Evolutionary conservation across 345 rosid species (phyloP), one percentile per base, ranked within the genome.

Genomic region (Salix udensis): DNA sequence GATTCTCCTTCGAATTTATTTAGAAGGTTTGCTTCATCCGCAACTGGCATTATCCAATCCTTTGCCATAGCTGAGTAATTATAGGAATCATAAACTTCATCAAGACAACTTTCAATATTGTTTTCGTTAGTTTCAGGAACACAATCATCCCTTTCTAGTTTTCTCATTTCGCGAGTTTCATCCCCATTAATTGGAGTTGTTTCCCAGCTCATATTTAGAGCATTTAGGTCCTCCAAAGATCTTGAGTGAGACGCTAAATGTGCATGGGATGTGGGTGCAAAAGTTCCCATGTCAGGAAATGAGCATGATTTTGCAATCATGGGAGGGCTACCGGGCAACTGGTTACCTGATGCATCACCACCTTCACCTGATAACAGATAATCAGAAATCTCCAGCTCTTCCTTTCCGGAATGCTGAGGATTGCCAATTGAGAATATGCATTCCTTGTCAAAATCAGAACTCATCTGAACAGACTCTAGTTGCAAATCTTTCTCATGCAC

Each of bases 1-100:
- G 84, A 72, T 74, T 90, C 92, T 78, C 84, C 91, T 73, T 84
- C 84, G 76, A 77, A 73, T 67, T 75, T 78, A 76, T 76, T 86
- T 70, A 60, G 71, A 26, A 73, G 40, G 79, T 65, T 86, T 52
- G 75, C 68, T 82, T 88, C 93, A 75, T 92, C 91, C 16, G 73
- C 71, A 76, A 79, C 83, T 61, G 98, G 97, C 53, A 94, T 67
- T 53, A 90, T 82, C 94, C 97, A 89, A 60, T 91, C 98, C 78
- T 88, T 87, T 34, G 92, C 91, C 39, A 76, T 50, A 74, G 89
- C 86, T 70, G 88, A 82, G 84, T 89, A 91, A 65, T 79, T 85
- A 82, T 80, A 84, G 67, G 86, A 84, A 64, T 88, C 89, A 81
- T 78, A 86, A 55, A 77, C 84, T 50, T 89, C 89, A 31, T 86